These are phyloP conservation scores for Hypoxylon rubiginosum DNA, from an alignment of 2,329 filamentous ascomycete genomes.

Conservation along the genomic window DNA sequence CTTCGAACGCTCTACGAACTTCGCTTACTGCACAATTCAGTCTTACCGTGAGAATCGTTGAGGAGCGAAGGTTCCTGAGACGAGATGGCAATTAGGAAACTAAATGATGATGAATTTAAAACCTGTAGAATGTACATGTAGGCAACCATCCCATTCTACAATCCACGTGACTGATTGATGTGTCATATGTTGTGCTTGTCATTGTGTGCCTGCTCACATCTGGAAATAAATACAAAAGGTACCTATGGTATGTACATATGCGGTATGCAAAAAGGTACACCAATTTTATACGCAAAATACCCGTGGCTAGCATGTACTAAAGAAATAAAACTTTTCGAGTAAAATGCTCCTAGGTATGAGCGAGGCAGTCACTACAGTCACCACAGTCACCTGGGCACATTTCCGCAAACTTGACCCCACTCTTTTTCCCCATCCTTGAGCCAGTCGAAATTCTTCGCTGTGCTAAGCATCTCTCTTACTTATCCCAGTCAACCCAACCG, in stretches of 20 bases:
- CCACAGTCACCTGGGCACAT: no score
- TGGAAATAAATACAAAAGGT: no score
- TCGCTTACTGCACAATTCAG: no score
- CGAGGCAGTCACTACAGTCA: no score
- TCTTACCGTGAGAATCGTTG: no score
- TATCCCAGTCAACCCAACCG: conserved; percentile 39
- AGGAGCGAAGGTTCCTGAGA: no score
- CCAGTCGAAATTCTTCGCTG: conserved; percentile 32
- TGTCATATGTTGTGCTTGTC: conserved; percentile 18
- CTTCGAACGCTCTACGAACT: not conserved
- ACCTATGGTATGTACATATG: no score
- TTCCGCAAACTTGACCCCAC: conserved; percentile 5
- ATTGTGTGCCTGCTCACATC: not conserved
- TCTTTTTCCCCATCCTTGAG: conserved; percentile 9
- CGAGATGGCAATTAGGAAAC: no score
- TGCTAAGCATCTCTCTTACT: conserved; percentile 17
- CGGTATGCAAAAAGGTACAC: not conserved
- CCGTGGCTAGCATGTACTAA: not conserved
- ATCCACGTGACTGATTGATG: conserved; percentile 13
- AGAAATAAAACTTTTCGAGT: no score
- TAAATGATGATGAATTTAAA: no score
- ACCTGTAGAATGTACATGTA: not conserved
- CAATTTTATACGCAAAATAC: not conserved
- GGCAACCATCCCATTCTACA: not conserved
- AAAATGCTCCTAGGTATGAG: not conserved